These are phyloP conservation scores for Colletotrichum chlorophyti DNA, from an alignment of 2,329 filamentous ascomycete species.

Conservation along the genomic window DNA sequence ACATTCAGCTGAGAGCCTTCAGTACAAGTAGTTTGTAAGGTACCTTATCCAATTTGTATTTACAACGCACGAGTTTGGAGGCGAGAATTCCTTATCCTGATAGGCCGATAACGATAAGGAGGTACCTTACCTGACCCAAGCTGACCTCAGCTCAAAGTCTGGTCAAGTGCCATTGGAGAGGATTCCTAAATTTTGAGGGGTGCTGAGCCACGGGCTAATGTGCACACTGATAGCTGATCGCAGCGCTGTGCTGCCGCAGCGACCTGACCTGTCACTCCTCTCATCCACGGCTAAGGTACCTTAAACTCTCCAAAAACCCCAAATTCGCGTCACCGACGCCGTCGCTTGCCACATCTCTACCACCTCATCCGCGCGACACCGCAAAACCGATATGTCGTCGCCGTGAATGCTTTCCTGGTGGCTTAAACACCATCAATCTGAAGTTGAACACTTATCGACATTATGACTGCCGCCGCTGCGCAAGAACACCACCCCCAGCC, in stretches of 20 bases:
- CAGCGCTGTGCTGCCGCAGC: background rate
- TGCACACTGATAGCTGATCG: too few species aligned
- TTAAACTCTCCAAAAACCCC: constrained; percentile 28
- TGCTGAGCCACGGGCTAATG: constrained; percentile 1
- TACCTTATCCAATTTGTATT: too few species aligned
- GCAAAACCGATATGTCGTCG: constrained; percentile 18
- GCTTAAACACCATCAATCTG: constrained; percentile 11
- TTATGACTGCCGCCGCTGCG: constrained; percentile 22
- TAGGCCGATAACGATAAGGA: too few species aligned
- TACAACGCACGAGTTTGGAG: too few species aligned
- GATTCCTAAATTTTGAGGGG: constrained; percentile 24
- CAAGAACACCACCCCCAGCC: constrained; percentile 16
- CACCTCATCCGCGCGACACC: constrained; percentile 19
- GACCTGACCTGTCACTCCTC: constrained; percentile 12
- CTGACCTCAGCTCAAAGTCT: constrained; percentile 24
- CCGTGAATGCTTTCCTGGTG: constrained; percentile 17
- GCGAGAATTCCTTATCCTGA: constrained; percentile 3
- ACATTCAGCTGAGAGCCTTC: too few species aligned
- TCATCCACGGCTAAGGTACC: too few species aligned
- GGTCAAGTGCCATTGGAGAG: too few species aligned
- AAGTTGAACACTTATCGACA: constrained; percentile 5
- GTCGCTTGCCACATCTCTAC: constrained; percentile 8
- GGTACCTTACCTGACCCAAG: too few species aligned
- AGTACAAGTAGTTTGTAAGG: too few species aligned
- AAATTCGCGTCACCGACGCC: constrained; percentile 28